phyloP scores from a whole-genome alignment of 176 grass and related monocot species.

The Ampelocalamus luodianensis region DNA sequence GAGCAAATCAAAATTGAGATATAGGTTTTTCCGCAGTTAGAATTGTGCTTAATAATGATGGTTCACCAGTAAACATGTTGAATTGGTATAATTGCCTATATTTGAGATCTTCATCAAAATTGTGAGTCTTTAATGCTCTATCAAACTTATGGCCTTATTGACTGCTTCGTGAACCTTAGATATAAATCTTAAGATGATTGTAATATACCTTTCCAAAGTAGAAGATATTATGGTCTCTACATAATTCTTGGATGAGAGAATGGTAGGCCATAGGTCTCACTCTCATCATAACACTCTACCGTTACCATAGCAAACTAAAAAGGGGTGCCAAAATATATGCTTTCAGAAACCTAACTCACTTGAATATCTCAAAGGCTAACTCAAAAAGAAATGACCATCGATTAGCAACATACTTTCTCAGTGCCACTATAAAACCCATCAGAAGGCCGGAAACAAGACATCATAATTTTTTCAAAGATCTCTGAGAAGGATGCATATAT shows the following conservation, averaged over 20 bases:
- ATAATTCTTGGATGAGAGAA: neutral
- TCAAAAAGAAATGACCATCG: neutral
- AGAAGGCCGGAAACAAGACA: neutral
- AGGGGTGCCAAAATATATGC: neutral
- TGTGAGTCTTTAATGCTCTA: neutral
- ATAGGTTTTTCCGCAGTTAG: neutral
- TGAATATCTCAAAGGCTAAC: neutral
- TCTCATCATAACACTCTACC: conserved; percentile 2
- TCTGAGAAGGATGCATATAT: conserved; percentile 19
- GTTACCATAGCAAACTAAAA: neutral
- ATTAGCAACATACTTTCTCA: conserved; percentile 21
- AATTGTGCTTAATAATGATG: conserved; percentile 10
- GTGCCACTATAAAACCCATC: neutral
- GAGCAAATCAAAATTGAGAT: conserved; percentile 30
- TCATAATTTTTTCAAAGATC: conserved; percentile 8
- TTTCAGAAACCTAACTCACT: neutral
- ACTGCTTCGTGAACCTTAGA: neutral
- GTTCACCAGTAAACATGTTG: neutral
- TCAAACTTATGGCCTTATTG: neutral
- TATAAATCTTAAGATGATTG: neutral
- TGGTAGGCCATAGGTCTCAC: neutral
- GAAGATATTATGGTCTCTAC: neutral
- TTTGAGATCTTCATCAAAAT: neutral
- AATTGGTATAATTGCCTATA: neutral
- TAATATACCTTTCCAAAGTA: neutral